phyloP scores from a whole-genome alignment of 208 protist species.

The Acanthamoeba sp. region DNA sequence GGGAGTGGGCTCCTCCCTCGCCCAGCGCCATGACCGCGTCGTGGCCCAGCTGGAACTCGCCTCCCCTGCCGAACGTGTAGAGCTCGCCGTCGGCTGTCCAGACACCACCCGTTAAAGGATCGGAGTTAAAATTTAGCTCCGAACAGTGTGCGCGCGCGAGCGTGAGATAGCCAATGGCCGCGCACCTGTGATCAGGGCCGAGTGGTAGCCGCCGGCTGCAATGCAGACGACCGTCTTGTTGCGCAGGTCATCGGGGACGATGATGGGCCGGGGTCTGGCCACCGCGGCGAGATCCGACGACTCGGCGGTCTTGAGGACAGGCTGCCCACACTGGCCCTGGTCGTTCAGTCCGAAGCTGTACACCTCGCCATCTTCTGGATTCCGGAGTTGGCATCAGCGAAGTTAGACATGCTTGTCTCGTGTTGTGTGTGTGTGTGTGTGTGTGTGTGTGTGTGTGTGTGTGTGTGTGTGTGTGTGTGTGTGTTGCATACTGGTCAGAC shows the following conservation, averaged over 20 bases:
- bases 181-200: background rate
- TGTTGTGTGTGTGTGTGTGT: background rate
- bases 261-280: background rate
- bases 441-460: background rate
- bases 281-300: background rate
- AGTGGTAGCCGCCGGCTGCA: conserved; percentile 3
- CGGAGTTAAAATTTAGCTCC: too few relatives aligned
- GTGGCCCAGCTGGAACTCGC: conserved; percentile 43
- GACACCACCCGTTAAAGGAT: too few relatives aligned
- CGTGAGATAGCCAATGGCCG: background rate
- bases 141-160: background rate
- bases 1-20: background rate
- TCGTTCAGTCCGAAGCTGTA: conserved; percentile 46
- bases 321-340: conserved; percentile 45
- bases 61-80: conserved; percentile 49
- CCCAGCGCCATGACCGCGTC: conserved; percentile 27
- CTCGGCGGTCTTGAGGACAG: background rate
- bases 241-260: background rate
- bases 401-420: background rate
- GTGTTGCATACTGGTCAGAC: background rate
- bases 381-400: background rate
- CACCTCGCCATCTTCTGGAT: conserved; percentile 9
- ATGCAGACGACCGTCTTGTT: background rate
- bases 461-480: background rate
- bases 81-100: conserved; percentile 31